Percentiles rank a stretch among this genome's conserved stretches.
Conservation (phyloP, 148 eudicot species). For the Persicaria maculosa region DNA sequence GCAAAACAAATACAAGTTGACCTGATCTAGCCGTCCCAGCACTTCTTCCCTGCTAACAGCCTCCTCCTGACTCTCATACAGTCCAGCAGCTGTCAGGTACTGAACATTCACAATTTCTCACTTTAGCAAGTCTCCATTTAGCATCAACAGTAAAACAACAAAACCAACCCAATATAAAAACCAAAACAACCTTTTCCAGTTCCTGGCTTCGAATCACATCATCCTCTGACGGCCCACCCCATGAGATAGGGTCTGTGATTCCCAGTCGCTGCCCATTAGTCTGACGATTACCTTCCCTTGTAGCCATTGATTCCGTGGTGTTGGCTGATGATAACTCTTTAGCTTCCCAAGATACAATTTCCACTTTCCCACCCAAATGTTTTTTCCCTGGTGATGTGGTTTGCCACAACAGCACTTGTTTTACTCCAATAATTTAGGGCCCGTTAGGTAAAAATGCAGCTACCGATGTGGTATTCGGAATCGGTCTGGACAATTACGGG, state of each 20-base stretch:
- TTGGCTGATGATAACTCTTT: neutral
- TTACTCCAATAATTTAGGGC: too few relatives aligned
- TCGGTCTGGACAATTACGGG: too few relatives aligned
- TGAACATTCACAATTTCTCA: conserved; percentile 17
- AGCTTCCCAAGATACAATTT: neutral
- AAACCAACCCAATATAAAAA: neutral
- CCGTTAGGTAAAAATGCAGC: too few relatives aligned
- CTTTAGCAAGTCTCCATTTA: conserved; percentile 13
- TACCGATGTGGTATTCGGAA: too few relatives aligned
- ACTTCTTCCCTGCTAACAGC: conserved; percentile 86
- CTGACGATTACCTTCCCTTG: conserved; percentile 34
- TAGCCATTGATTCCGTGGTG: conserved; percentile 25
- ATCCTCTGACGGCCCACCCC: conserved; percentile 67
- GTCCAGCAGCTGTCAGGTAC: conserved; percentile 66
- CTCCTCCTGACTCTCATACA: conserved; percentile 83
- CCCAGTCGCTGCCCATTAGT: conserved; percentile 40
- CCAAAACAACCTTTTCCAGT: conserved; percentile 66
- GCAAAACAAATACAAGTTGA: conserved; percentile 14
- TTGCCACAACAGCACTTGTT: too few relatives aligned
- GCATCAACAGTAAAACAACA: neutral
- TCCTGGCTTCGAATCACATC: conserved; percentile 56
- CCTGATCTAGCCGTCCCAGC: conserved; percentile 96
- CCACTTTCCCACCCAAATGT: neutral
- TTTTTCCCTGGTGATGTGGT: too few relatives aligned
- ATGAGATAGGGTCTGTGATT: conserved; percentile 76